Conservation (phyloP, 2,329 filamentous ascomycete genomes). For the Penicillium nordicum region DNA sequence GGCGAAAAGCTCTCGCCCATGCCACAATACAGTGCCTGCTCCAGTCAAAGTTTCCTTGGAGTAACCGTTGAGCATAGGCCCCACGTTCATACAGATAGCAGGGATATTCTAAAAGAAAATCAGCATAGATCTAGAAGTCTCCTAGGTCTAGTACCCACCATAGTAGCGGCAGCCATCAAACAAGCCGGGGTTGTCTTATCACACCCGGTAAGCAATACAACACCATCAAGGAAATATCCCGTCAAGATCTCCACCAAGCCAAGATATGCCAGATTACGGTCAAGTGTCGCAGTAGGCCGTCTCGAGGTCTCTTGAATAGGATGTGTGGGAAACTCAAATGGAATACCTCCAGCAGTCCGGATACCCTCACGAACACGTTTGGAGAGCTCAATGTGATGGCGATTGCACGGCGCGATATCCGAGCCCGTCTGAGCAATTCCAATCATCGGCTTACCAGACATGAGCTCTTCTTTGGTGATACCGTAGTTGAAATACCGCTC, state of each 20-base stretch:
- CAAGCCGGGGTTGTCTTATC: slow-evolving; percentile 53
- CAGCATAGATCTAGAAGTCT: not conserved
- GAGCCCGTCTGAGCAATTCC: slow-evolving; percentile 53
- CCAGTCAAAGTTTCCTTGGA: slow-evolving; percentile 42
- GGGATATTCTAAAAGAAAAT: slow-evolving; percentile 44
- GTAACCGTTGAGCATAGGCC: slow-evolving; percentile 53
- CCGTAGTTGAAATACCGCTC: slow-evolving; percentile 53
- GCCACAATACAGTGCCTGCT: slow-evolving; percentile 49
- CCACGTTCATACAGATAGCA: slow-evolving; percentile 52
- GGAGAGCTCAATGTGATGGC: slow-evolving; percentile 49
- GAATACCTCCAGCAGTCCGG: slow-evolving; percentile 48
- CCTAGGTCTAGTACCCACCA: slow-evolving; percentile 31
- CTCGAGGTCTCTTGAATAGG: slow-evolving; percentile 51
- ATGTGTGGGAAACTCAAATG: slow-evolving; percentile 53
- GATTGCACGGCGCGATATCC: slow-evolving; percentile 51
- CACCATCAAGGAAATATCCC: slow-evolving; percentile 50
- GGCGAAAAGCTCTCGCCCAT: slow-evolving; percentile 48
- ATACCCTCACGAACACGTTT: slow-evolving; percentile 53
- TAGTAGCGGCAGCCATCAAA: slow-evolving; percentile 52
- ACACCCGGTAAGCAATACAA: slow-evolving; percentile 52
- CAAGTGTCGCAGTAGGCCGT: slow-evolving; percentile 49
- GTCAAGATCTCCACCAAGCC: slow-evolving; percentile 49
- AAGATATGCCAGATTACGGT: slow-evolving; percentile 51
- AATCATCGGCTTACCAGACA: slow-evolving; percentile 50
- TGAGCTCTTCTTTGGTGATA: slow-evolving; percentile 49